phyloP scores from a whole-genome alignment of 805 yeast species.

The Starmerella bombicola region DNA sequence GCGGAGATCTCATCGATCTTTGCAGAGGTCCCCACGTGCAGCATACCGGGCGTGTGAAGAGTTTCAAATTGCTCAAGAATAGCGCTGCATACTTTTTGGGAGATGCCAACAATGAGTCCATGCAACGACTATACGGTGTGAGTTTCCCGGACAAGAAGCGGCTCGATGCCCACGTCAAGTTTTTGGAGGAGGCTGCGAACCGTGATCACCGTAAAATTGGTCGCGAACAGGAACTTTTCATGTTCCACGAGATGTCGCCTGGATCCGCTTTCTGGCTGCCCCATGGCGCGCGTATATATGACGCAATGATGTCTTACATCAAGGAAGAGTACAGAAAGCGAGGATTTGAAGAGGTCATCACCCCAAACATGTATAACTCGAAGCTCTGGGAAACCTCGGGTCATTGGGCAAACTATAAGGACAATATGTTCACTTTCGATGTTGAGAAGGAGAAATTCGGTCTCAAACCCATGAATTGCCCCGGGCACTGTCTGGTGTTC shows the following conservation, averaged over 20 bases:
- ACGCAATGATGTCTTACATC: slow-evolving; percentile 66
- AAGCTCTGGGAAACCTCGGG: slow-evolving; percentile 98
- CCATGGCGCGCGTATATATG: slow-evolving; percentile 96
- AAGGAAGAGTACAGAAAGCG: slow-evolving; percentile 78
- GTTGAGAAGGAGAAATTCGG: slow-evolving; percentile 94
- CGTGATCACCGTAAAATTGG: slow-evolving; percentile 93
- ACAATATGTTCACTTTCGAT: slow-evolving; percentile 92
- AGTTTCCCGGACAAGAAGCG: slow-evolving; percentile 96
- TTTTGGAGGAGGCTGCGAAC: slow-evolving; percentile 87
- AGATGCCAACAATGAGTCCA: slow-evolving; percentile 80
- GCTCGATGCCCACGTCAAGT: slow-evolving; percentile 89
- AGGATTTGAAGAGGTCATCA: slow-evolving; percentile 95
- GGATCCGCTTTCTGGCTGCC: slow-evolving; percentile 99
- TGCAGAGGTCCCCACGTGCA: slow-evolving; percentile 98
- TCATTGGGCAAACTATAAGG: slow-evolving; percentile 96
- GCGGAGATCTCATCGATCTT: slow-evolving; percentile 93
- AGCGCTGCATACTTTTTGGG: slow-evolving; percentile 94
- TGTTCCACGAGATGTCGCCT: slow-evolving; percentile 93
- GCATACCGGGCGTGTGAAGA: slow-evolving; percentile 91
- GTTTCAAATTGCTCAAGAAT: slow-evolving; percentile 85
- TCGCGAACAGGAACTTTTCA: slow-evolving; percentile 87
- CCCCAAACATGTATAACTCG: slow-evolving; percentile 97
- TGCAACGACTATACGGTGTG: slow-evolving; percentile 95
- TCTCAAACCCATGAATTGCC: slow-evolving; percentile 93
- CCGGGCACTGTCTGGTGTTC: slow-evolving; percentile 91